Base-by-base conservation (phyloP, 164 flowering plant species). In the Brasenia schreberi region DNA sequence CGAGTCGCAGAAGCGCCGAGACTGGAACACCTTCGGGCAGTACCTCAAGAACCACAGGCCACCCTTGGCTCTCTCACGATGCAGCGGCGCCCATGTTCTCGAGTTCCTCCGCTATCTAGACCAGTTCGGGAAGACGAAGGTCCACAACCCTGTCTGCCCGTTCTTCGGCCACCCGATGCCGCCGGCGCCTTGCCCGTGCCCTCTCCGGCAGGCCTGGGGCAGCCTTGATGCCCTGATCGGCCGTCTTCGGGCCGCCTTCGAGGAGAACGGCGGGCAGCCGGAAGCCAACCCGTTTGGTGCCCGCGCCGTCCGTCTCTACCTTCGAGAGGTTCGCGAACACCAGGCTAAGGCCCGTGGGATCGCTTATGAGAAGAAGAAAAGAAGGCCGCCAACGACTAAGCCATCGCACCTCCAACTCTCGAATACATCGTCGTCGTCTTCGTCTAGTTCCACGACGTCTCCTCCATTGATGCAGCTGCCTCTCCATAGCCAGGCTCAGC, bases 21-120 rank as follows among this genome's bases (percentile, higher is more conserved):
- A 86, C 77, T 86, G 91, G 91, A 86, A 83, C 81, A 84, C 91
- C 4, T 86, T 86, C 77, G 65, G 84, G 42, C 92, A 85, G 77
- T 84, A 85, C 74, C 59, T 84, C 63, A 82, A 79, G 73, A 85
- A 83, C 81, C 89, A 87, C 80, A 84, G 82, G 70, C 89, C 89
- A 0, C 92, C 92, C 10, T 61, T 85, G 27, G 74, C 86, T 4
- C 77, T 87, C 0, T 75, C 84, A 0, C 75, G 84, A 53, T 84
- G 92, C 80, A 85, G 85, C 61, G 92, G 92, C 0, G 87, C 92
- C 0, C 89, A 87, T 69, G 92, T 87, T 5, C 77, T 85, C 61
- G 92, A 87, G 76, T 87, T 85, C 73, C 66, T 87, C 56, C 81
- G 84, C 66, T 85, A 87, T 76, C 64, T 87, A 39, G 92, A 87